These are phyloP conservation scores for Saprolegnia diclina DNA, from an alignment of 352 stramenopile genomes.

Conservation along the genomic window DNA sequence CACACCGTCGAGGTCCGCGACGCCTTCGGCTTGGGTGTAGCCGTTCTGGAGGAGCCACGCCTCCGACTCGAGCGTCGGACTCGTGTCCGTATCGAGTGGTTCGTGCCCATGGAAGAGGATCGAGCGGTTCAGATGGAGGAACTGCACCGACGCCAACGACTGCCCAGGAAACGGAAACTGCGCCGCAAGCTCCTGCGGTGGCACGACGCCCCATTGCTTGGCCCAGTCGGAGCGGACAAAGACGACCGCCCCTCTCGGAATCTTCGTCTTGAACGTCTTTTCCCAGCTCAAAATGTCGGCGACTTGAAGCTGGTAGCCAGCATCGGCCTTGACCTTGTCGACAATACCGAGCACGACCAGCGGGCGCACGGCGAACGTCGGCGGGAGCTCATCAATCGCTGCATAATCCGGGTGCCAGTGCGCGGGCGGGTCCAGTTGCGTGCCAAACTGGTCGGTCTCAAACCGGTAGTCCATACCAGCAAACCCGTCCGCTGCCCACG, in stretches of 20 bases:
- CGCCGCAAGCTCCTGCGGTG: background rate
- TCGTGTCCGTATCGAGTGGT: background rate
- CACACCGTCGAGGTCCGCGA: background rate
- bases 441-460: background rate
- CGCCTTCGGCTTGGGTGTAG: background rate
- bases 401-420: background rate
- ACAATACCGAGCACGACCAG: background rate
- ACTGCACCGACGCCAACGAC: background rate
- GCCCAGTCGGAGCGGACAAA: background rate
- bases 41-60: background rate
- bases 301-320: background rate
- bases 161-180: background rate
- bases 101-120: background rate
- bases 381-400: background rate
- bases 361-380: background rate
- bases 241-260: background rate
- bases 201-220: background rate
- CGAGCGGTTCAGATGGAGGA: background rate
- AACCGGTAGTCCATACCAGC: background rate
- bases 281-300: background rate
- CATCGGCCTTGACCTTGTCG: background rate
- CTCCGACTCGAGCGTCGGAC: background rate
- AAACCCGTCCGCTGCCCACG: background rate
- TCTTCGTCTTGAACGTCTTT: background rate
- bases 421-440: background rate